A percentile compares a stretch with the other conserved stretches of the same genome.
These are phyloP conservation scores for Aschersonia sp. DNA, from an alignment of 2,329 filamentous ascomycete genomes.

Conservation along the genomic window DNA sequence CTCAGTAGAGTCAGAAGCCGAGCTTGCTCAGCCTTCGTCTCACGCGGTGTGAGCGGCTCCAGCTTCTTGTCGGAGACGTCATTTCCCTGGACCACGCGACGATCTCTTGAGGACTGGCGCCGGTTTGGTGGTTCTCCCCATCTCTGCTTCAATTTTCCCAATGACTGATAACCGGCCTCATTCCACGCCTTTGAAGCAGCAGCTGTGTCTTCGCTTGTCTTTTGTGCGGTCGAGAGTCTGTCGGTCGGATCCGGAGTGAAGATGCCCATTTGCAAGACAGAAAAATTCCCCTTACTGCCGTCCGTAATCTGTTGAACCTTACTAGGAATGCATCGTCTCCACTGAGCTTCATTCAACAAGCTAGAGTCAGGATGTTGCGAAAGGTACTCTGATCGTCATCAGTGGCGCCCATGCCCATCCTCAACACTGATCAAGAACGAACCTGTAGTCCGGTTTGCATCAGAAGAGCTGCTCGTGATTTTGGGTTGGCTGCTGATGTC, in stretches of 20 bases:
- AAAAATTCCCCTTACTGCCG: conserved; percentile 44
- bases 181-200: conserved; percentile 41
- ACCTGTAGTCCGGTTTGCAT: neutral
- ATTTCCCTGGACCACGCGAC: neutral
- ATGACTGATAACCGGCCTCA: conserved; percentile 36
- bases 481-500: neutral
- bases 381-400: neutral
- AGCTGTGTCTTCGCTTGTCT: conserved; percentile 46
- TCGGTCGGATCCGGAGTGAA: conserved; percentile 29
- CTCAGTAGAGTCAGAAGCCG: conserved; percentile 42
- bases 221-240: conserved; percentile 40
- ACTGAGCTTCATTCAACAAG: conserved; percentile 13
- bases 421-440: neutral
- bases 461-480: neutral
- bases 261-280: conserved; percentile 47
- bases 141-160: conserved; percentile 15
- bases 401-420: neutral
- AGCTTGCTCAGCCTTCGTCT: conserved; percentile 45
- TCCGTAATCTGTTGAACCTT: conserved; percentile 46
- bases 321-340: conserved; percentile 43
- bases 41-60: conserved; percentile 17
- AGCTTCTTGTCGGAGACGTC: neutral
- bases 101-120: neutral
- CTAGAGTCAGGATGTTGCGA: neutral
- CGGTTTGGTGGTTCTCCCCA: neutral